These are phyloP conservation scores for Alternaria alternata DNA, from an alignment of 2,329 filamentous ascomycete genomes.

Conservation along the genomic window DNA sequence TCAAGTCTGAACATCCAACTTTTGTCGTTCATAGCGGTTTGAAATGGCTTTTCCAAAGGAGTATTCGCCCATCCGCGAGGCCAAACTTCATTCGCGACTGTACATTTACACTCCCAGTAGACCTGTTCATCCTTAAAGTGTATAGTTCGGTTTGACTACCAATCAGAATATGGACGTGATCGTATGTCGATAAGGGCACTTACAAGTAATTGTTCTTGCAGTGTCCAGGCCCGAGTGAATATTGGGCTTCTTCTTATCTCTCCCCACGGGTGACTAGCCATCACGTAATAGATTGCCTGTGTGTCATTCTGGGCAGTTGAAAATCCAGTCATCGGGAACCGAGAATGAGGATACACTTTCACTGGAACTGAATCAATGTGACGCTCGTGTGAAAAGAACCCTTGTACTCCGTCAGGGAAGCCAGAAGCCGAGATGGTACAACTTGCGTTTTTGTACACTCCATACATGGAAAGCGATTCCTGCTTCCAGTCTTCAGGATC, in stretches of 20 bases:
- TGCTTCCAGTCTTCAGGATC: neutral
- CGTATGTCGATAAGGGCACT: no score
- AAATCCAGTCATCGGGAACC: no score
- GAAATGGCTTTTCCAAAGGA: neutral
- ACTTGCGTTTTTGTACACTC: accelerated
- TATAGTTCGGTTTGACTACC: neutral
- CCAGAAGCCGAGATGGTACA: neutral
- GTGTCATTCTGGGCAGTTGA: no score
- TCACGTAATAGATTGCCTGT: no score
- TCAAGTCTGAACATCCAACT: neutral
- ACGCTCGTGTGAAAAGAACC: neutral
- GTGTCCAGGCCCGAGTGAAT: neutral
- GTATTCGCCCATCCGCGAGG: neutral
- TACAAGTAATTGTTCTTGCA: neutral
- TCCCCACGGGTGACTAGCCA: no score
- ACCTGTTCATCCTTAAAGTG: neutral
- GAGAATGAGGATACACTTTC: no score
- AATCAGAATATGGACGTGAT: no score
- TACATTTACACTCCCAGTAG: neutral
- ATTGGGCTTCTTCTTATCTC: no score
- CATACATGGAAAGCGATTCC: neutral
- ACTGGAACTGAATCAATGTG: no score
- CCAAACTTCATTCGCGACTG: neutral
- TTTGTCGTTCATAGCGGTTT: neutral
- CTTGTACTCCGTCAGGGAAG: accelerated